Percentiles rank a stretch among this genome's conserved stretches.
Evolutionary conservation across 352 stramenopile genomes (phyloP).

Genomic region (Phytophthora lateralis): DNA sequence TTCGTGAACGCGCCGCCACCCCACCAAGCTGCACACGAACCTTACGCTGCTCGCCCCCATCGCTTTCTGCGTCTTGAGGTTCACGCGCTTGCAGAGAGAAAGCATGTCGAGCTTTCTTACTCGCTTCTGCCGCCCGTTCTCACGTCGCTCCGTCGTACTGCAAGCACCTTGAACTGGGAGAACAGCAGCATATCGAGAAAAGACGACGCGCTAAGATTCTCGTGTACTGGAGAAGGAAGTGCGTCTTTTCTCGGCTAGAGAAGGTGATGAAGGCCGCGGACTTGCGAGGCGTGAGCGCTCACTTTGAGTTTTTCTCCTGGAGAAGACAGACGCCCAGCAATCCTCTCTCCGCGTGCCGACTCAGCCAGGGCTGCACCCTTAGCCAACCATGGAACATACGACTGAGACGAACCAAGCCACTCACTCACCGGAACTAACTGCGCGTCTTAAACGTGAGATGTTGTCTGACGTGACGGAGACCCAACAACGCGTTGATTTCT

Average conservation of each 20-base stretch:
- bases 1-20: not conserved
- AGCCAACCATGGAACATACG: slow-evolving; percentile 16
- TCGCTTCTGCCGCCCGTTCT: slow-evolving; percentile 14
- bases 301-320: slow-evolving; percentile 32
- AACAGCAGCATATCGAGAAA: slow-evolving; percentile 34
- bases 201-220: slow-evolving; percentile 16
- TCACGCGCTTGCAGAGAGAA: slow-evolving; percentile 17
- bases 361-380: not conserved
- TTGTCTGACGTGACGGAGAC: slow-evolving; percentile 11
- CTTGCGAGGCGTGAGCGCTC: slow-evolving; percentile 23
- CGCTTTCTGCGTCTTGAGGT: slow-evolving; percentile 7
- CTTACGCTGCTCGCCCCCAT: slow-evolving; percentile 1
- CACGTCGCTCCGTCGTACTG: slow-evolving; percentile 27
- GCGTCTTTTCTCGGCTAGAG: slow-evolving; percentile 33
- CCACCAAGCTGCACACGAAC: not conserved
- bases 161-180: slow-evolving; percentile 17
- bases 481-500: slow-evolving; percentile 13
- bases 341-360: not conserved
- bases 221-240: slow-evolving; percentile 11
- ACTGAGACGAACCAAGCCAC: not conserved
- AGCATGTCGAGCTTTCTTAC: slow-evolving; percentile 18
- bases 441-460: slow-evolving; percentile 11
- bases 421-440: slow-evolving; percentile 1
- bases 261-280: slow-evolving; percentile 17
- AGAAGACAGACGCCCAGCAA: slow-evolving; percentile 25